Evolutionary conservation across 352 stramenopile species (phyloP), one percentile per base, ranked within the genome.

Genomic region (Pythium plurisporium): DNA sequence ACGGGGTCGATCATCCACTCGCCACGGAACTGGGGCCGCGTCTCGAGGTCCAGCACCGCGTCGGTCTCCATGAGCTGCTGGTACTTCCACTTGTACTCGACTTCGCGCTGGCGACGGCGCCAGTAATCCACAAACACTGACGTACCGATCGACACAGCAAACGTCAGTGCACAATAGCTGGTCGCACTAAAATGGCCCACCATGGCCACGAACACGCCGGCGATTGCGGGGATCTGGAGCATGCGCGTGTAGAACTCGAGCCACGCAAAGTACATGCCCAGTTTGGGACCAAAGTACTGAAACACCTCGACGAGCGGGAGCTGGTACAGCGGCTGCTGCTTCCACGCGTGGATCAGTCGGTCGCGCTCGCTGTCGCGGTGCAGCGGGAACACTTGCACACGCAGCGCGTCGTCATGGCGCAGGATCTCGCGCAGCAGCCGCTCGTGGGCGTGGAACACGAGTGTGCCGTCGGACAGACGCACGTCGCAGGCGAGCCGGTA

Each of bases 171-270:
- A 4, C 64, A 73, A 53, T 82, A 84, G 52, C 67, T 79, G 29
- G 72, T 62, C 2, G 71, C 68, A 27, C 72, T 67, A 27, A 84
- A 48, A n/a, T 69, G 46, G 20, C 64, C 69, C 3, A 84, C 37
- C 2, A 77, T 57, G 29, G 72, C 86, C 15, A 93, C 62, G 0
- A 75, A 36, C 6, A 90, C 51, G 10, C 86, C 86, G 14, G 73
- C 64, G 17, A 82, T 52, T 1, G 66, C 70, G 8, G 85, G 81
- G 0, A 82, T 40, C 2, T 90, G 31, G 20, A 96, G 67, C 70
- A 89, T 81, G 17, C 72, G 63, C 5, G 87, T 95, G 71, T 94
- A 95, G 48, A 90, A 95, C n/a, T 79, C 76, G 50, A 96, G 67
- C 70, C 82, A 95, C 1, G 76, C 74, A 54, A 88, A 86, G 59